Base-by-base conservation (phyloP, 805 yeast species). In the Hanseniaspora pseudoguilliermondii region DNA sequence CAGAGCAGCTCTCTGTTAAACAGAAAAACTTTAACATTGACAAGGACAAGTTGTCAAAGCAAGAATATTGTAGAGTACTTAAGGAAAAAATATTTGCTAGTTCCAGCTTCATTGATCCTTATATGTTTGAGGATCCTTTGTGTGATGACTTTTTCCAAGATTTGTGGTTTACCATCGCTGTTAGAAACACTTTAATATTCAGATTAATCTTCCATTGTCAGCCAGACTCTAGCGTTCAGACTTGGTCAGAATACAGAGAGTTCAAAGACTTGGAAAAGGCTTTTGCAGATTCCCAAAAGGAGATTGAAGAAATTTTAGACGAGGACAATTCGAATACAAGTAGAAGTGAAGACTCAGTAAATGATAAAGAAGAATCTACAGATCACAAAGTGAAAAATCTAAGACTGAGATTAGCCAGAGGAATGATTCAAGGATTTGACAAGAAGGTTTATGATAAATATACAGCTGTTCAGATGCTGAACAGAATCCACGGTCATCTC, bases 131-230 rank as follows among this genome's bases (percentile, higher is more conserved):
- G 57, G 99, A 93, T 69, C 99, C 98, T 0, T 66, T 93, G 49
- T 80, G 77, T 58, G 84, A 79, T n/a, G 79, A 78, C 2, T 93
- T 93, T 66, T 87, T 81, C 63, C 90, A 86, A 62, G 96, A 88
- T 62, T 66, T 83, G 8, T 91, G 96, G 96, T 78, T 75, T 65
- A 83, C 83, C 5, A 80, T 79, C 63, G 97, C 98, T 0, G 72
- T 84, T 54, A 76, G 90, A 62, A 93, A 93, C 64, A 88, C 97
- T 0, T 75, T 79, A 58, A 71, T 95, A 1, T 93, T 79, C 71
- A 75, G 96, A 59, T 74, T 84, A 67, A 86, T 93, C 1, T 93
- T 93, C 76, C 90, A 90, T 60, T 81, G 87, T 59, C 98, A 95
- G 65, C 99, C 99, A 0, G 98, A 93, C 68, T 88, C 91, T 66